A percentile compares a stretch with the other conserved stretches of the same genome.
Evolutionary conservation across 1,284 basidiomycete genomes (phyloP).

Genomic region (Boletus sp.): DNA sequence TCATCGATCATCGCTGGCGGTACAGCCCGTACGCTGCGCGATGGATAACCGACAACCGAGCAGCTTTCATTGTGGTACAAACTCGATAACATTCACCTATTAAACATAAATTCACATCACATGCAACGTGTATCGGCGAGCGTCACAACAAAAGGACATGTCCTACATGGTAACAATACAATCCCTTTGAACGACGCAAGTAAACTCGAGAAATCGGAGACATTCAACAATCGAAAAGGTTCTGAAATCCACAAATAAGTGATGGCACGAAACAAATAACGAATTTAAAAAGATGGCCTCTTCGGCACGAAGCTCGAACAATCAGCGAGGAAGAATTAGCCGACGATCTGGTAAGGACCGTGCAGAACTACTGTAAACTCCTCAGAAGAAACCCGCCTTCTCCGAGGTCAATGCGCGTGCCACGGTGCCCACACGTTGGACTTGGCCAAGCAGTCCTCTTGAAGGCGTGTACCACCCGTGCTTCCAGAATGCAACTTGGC

Average conservation of each 20-base stretch:
- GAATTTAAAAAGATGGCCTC: background rate
- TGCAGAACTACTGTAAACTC: background rate
- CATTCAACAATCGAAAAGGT: background rate
- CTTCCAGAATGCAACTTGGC: conserved; percentile 5
- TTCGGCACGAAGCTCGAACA: background rate
- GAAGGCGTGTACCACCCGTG: background rate
- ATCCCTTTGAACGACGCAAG: background rate
- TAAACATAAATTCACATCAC: conserved; percentile 1
- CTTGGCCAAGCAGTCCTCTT: conserved; percentile 12
- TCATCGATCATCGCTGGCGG: background rate
- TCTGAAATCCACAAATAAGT: background rate
- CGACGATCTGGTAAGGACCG: background rate
- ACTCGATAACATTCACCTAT: background rate
- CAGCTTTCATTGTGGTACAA: background rate
- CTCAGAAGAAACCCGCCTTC: background rate
- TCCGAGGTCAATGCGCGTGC: background rate
- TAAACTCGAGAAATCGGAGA: background rate
- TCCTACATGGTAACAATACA: background rate
- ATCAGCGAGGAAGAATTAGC: too few relatives aligned
- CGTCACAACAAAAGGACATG: background rate
- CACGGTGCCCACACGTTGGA: conserved; percentile 19
- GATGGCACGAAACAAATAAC: background rate
- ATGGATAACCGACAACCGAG: background rate
- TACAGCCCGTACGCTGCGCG: background rate
- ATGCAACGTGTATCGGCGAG: background rate